Evolutionary conservation across 2,329 filamentous ascomycete genomes (phyloP).

Genomic region (Aspergillus sclerotialis): DNA sequence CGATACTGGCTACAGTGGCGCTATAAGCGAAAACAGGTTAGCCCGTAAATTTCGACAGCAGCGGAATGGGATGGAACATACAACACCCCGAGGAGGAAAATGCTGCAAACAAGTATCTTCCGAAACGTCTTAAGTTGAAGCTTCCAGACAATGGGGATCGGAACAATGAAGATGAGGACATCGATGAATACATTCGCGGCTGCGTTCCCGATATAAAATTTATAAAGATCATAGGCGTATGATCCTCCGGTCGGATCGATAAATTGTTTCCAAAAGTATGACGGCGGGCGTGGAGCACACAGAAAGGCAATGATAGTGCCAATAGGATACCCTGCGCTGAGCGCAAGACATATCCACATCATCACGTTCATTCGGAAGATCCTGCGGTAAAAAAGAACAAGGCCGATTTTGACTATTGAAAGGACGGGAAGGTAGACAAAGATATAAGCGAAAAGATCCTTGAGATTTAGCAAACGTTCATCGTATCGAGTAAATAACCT

Average conservation of each 20-base stretch:
- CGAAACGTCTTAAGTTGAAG: not conserved
- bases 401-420: conserved; percentile 4
- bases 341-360: conserved; percentile 2
- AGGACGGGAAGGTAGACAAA: conserved; percentile 6
- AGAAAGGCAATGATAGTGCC: conserved; percentile 6
- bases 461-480: not conserved
- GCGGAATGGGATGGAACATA: not conserved
- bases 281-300: conserved; percentile 1
- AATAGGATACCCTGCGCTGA: conserved; percentile 1
- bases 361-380: conserved; percentile 7
- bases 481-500: not conserved
- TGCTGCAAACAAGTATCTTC: not conserved
- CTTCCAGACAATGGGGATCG: conserved; percentile 6
- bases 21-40: conserved; percentile 1
- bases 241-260: conserved; percentile 1
- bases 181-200: conserved; percentile 7
- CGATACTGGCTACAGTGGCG: conserved; percentile 7
- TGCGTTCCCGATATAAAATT: conserved; percentile 7
- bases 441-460: conserved; percentile 4
- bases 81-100: conserved; percentile 7
- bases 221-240: conserved; percentile 5
- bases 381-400: conserved; percentile 7
- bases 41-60: not conserved
- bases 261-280: conserved; percentile 7
- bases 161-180: conserved; percentile 5